Base-by-base conservation (phyloP, 2,329 filamentous ascomycete species). In the Herpotrichia juniperi region DNA sequence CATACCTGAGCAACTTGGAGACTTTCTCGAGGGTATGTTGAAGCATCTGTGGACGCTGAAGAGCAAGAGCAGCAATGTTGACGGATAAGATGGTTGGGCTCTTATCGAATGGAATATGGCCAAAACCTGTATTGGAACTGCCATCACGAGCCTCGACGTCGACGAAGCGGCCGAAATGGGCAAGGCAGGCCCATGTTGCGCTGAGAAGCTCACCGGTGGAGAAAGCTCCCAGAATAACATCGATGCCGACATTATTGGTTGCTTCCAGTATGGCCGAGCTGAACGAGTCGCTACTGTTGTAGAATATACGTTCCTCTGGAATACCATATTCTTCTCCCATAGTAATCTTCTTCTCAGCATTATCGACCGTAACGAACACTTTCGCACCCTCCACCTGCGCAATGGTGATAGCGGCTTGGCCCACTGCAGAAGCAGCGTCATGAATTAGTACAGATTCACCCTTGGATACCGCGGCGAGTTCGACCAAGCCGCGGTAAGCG, bases 101-200 rank as follows among this genome's bases (percentile, higher is more conserved):
- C 14, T 53, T 58, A 12, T 43, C 39, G 32, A 58, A 52, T 11
- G 21, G 24, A n/a, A 34, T 48, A 52, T 58, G 48, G 25, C 56
- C 53, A 1, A 56, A 25, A 5, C 47, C 34, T 1, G 44, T 42
- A 12, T 57, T 55, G 25, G 25, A 19, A n/a, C 35, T 43, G 7
- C 52, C 46, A 24, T 58, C 53, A 14, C 45, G 28, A 14, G 48
- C 44, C 6, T 46, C 57, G 19, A 53, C 35, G 21, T 53, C 32
- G 19, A 58, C 31, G 26, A 57, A 42, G 9, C 58, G 51, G 14
- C 67, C 68, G 30, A 64, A 68, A 9, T 57, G 34, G 1, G 79
- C 77, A 2, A 83, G 64, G 40, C 77, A 80, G 8, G 69, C 53
- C 77, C 76, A 82, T 0, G 75, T 77, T 0, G 74, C 70, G 2